Evolutionary conservation across 345 rosid genomes (phyloP), one percentile per base, ranked within the genome.

Genomic region (Leavenworthia alabamica): DNA sequence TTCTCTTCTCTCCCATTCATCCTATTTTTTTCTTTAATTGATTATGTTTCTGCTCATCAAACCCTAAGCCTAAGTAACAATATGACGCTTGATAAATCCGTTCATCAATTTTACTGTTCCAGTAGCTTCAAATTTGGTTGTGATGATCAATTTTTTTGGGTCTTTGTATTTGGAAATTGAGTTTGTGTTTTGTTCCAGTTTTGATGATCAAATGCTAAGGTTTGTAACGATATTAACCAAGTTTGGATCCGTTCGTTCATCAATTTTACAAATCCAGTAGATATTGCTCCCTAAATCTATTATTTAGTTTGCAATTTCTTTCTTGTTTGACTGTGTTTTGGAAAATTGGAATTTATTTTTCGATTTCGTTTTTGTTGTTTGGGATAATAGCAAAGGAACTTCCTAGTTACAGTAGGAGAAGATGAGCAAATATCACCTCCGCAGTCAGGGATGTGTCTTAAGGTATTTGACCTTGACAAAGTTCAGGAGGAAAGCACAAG

Each of bases 381-480:
- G 42, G 36, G 59, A 62, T 51, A 40, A 53, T 79, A 93, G 97
- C 99, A 90, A 93, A 79, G 97, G 16, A 93, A 90, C 73, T 93
- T 85, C 67, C 68, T 93, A 52, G 84, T 87, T 7, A 93, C 87
- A 4, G 78, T 93, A 5, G 99, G 99, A 58, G 92, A 87, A 72
- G 99, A 93, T 48, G 97, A 87, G 57, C 91, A 82, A 61, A 58
- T 89, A 50, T 65, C 97, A 27, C 71, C 91, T 1, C 91, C 83
- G 75, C 93, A 83, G 45, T 87, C 99, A 3, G 85, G 82, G 44
- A 61, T 79, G 83, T 90, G 99, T 74, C 82, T 93, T 23, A 90
- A 93, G 75, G 96, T 90, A 9, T 93, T 77, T 43, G 96, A 93
- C 76, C 97, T 93, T 42, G 97, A 90, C 60, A 90, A 83, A 76